These are phyloP conservation scores for Starmerella cellae DNA, from an alignment of 805 yeast genomes.

Conservation along the genomic window DNA sequence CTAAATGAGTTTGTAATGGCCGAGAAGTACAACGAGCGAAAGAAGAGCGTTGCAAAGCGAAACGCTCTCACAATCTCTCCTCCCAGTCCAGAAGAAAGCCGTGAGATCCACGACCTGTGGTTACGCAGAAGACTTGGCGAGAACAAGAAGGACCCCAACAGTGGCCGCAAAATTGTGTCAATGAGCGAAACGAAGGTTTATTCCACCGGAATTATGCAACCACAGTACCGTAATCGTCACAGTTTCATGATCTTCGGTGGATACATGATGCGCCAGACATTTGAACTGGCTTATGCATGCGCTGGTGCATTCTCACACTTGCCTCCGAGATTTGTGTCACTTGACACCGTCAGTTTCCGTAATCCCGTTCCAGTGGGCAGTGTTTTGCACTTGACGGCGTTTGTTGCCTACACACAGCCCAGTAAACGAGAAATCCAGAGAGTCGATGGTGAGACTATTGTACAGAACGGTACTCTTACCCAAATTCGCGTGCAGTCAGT, in stretches of 20 bases:
- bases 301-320: constrained; percentile 80
- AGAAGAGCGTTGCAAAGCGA: constrained; percentile 61
- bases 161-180: constrained; percentile 42
- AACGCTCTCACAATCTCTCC: constrained; percentile 55
- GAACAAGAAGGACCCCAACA: constrained; percentile 5
- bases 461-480: constrained; percentile 52
- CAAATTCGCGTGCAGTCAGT: constrained; percentile 81
- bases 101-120: constrained; percentile 69
- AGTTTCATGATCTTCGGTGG: constrained; percentile 95
- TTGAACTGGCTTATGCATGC: constrained; percentile 85
- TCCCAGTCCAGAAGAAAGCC: constrained; percentile 56
- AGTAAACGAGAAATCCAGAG: constrained; percentile 29
- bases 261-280: constrained; percentile 77
- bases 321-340: constrained; percentile 75
- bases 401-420: constrained; percentile 78
- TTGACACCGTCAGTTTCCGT: constrained; percentile 82
- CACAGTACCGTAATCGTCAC: constrained; percentile 90
- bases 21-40: constrained; percentile 76
- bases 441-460: constrained; percentile 20
- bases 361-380: constrained; percentile 95
- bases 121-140: constrained; percentile 1
- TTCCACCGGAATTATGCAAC: constrained; percentile 86
- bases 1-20: constrained; percentile 80
- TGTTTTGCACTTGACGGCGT: constrained; percentile 68
- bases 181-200: constrained; percentile 61